Base-by-base conservation (phyloP, 345 rosid species). In the Salix brachista region DNA sequence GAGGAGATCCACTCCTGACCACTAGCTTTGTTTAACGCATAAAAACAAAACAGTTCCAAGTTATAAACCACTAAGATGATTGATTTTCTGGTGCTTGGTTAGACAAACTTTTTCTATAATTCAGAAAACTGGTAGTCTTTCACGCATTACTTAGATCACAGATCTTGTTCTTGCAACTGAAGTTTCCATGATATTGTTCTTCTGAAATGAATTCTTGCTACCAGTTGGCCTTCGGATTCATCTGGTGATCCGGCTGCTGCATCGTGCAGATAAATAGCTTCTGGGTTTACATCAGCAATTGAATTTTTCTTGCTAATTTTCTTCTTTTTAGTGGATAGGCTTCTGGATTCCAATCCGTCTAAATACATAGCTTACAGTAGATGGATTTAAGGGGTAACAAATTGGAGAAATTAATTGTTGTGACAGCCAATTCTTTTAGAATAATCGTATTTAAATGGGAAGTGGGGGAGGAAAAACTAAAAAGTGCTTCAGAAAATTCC, bases 391-490 rank as follows among this genome's bases (percentile, higher is more conserved):
- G 71, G 62, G 2, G 21, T 4, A 32, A 9, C 42, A 26, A 39
- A 81, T 79, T 78, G 88, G 89, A 77, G 80, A 77, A 83, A 87
- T 34, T 34, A 34, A 34, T 81, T 79, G 48, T 80, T 83, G 60
- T 65, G 87, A 86, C 80, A 9, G 23, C 70, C 48, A 18, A 77
- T 82, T 77, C 90, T 86, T 82, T 78, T 80, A 84, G 39, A 84
- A 79, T 65, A 81, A 83, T 80, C 79, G 81, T 80, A 64, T 75
- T 80, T 75, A 23, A 81, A 70, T 67, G 26, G 32, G 72, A 62
- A 67, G 75, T 73, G 77, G 72, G 32, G 80, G 54, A 56, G 69
- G 11, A 66, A 32, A 34, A 32, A 32, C 34, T 4, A 32, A 32
- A 32, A 80, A 70, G 77, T 79, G 80, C 83, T 69, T 70, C 8